Percentiles rank a stretch among this genome's conserved stretches.
These are phyloP conservation scores for Trichoderma sp. DNA, from an alignment of 2,329 filamentous ascomycete species.

Conservation along the genomic window DNA sequence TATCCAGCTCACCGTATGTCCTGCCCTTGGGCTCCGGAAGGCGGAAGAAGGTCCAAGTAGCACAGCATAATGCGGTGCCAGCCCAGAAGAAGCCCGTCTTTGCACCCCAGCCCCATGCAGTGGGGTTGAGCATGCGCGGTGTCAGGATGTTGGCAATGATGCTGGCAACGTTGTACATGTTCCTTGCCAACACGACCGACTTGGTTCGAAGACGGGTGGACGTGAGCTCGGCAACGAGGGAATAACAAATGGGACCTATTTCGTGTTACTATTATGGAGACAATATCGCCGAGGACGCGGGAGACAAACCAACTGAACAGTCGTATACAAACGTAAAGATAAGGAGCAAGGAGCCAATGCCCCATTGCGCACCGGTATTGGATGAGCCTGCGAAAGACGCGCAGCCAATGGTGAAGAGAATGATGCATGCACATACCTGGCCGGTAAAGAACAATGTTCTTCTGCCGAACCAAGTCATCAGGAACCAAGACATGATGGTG, in stretches of 20 bases:
- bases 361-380: conserved; percentile 47
- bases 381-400: conserved; percentile 55
- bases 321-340: conserved; percentile 46
- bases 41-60: conserved; percentile 51
- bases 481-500: conserved; percentile 46
- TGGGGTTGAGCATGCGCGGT: conserved; percentile 47
- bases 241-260: conserved; percentile 67
- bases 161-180: conserved; percentile 48
- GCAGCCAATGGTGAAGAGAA: conserved; percentile 45
- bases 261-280: not conserved
- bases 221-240: conserved; percentile 62
- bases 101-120: conserved; percentile 48
- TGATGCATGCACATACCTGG: conserved; percentile 46
- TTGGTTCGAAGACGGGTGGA: conserved; percentile 48
- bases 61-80: conserved; percentile 43
- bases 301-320: conserved; percentile 31
- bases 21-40: conserved; percentile 55
- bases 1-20: conserved; percentile 55
- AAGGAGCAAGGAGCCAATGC: conserved; percentile 45
- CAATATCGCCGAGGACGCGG: not conserved
- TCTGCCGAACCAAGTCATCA: conserved; percentile 45
- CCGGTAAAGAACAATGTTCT: conserved; percentile 46
- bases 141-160: conserved; percentile 48
- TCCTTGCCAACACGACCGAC: conserved; percentile 45
- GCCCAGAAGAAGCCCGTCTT: conserved; percentile 48